Conservation (phyloP, 176 grass and related monocot species). For the Paspalum notatum region DNA sequence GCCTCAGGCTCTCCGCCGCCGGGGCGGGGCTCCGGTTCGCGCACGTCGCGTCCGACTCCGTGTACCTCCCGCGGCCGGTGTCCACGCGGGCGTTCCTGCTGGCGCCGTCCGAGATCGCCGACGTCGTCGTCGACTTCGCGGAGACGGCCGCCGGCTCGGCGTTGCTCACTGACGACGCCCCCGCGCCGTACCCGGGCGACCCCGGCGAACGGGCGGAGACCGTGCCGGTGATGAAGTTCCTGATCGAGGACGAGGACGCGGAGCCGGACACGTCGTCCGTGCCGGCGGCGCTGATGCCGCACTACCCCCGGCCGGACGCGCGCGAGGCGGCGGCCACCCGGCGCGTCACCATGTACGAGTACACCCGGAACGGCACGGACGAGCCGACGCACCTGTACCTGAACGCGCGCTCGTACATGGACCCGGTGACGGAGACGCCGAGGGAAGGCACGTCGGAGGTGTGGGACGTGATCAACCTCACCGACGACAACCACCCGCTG, state of each 20-base stretch:
- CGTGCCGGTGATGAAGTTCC: slow-evolving; percentile 71
- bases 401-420: slow-evolving; percentile 64
- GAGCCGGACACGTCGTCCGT: slow-evolving; percentile 49
- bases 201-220: slow-evolving; percentile 63
- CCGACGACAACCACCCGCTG: slow-evolving; percentile 90
- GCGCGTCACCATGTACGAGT: slow-evolving; percentile 86
- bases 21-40: slow-evolving; percentile 46
- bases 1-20: slow-evolving; percentile 42
- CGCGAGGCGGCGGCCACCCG: slow-evolving; percentile 32
- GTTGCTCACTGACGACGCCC: slow-evolving; percentile 64
- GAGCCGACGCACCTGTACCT: slow-evolving; percentile 92
- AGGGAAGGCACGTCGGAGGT: slow-evolving; percentile 68
- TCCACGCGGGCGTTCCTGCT: slow-evolving; percentile 29
- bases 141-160: not conserved
- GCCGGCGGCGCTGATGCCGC: slow-evolving; percentile 45
- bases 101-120: slow-evolving; percentile 67
- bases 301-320: slow-evolving; percentile 33
- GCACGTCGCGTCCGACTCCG: slow-evolving; percentile 60
- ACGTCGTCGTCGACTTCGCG: slow-evolving; percentile 69
- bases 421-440: slow-evolving; percentile 84
- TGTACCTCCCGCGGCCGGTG: slow-evolving; percentile 60
- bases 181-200: slow-evolving; percentile 78
- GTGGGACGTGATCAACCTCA: slow-evolving; percentile 95
- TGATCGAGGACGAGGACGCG: slow-evolving; percentile 22
- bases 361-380: slow-evolving; percentile 54